phyloP scores from a whole-genome alignment of 768 basidiomycete genomes.

The Russula ochroleuca region DNA sequence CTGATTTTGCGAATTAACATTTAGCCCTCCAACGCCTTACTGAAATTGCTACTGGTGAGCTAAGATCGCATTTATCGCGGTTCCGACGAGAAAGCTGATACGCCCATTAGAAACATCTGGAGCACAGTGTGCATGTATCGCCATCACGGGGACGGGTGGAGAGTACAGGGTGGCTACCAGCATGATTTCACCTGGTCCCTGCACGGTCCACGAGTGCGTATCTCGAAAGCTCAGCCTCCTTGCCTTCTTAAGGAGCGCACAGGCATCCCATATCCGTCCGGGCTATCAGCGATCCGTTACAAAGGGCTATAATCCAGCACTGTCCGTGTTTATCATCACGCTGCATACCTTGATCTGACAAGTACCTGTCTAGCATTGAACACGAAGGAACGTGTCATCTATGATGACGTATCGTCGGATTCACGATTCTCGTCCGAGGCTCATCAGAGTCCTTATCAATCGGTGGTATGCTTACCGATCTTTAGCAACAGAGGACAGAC shows the following conservation, averaged over 20 bases:
- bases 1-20: constrained; percentile 25
- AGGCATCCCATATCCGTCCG: constrained; percentile 61
- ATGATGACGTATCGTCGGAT: constrained; percentile 59
- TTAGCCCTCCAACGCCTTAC: constrained; percentile 60
- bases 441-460: constrained; percentile 53
- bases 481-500: constrained; percentile 74
- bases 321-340: constrained; percentile 40
- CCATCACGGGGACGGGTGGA: constrained; percentile 63
- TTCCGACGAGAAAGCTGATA: background rate
- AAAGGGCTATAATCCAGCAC: constrained; percentile 63
- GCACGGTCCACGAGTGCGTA: constrained; percentile 66
- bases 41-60: constrained; percentile 61
- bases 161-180: constrained; percentile 69
- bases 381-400: constrained; percentile 55
- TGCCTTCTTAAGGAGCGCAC: background rate
- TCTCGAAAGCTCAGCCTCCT: background rate
- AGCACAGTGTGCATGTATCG: constrained; percentile 63
- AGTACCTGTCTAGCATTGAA: constrained; percentile 48
- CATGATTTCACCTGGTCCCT: constrained; percentile 53
- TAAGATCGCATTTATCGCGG: background rate
- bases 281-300: constrained; percentile 55
- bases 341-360: background rate
- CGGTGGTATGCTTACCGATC: constrained; percentile 65
- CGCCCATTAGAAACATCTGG: constrained; percentile 51
- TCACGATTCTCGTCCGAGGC: constrained; percentile 68